Conservation (phyloP, 179 eudicot species). For the Beta lomatogona region DNA sequence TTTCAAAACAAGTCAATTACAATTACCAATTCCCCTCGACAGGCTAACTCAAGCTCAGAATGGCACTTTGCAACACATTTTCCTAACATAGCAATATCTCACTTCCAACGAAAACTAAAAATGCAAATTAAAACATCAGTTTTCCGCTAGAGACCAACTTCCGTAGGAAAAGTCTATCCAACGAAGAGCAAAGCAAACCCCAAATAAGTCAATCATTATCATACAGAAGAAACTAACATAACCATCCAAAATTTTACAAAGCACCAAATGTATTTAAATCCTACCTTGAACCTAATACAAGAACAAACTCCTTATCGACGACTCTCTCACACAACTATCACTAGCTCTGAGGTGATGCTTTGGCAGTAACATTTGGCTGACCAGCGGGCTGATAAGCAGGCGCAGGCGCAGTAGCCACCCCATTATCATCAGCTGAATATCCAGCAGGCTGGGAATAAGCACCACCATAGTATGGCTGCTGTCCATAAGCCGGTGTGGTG, state of each 20-base stretch:
- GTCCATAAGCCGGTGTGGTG: slow-evolving; percentile 64
- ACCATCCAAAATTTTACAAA: slow-evolving; percentile 23
- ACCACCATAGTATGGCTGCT: slow-evolving; percentile 70
- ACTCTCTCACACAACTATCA: not conserved
- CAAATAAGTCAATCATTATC: not conserved
- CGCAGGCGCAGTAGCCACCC: slow-evolving; percentile 44
- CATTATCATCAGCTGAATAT: slow-evolving; percentile 58
- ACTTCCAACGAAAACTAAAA: slow-evolving; percentile 16
- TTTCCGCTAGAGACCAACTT: not conserved
- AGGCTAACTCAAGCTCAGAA: no score
- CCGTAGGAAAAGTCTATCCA: not conserved
- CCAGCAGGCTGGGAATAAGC: slow-evolving; percentile 77
- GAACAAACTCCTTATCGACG: not conserved
- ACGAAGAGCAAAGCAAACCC: not conserved
- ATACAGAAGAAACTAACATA: slow-evolving; percentile 8
- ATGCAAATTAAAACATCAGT: no score
- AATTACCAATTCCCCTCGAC: no score
- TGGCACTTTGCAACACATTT: not conserved
- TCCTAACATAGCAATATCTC: not conserved
- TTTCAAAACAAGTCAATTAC: no score
- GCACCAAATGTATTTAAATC: slow-evolving; percentile 3
- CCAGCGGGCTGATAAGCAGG: slow-evolving; percentile 48
- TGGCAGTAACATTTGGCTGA: slow-evolving; percentile 59
- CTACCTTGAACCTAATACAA: slow-evolving; percentile 13
- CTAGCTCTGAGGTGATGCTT: slow-evolving; percentile 66